Evolutionary conservation across 257 asterid genomes (phyloP), one percentile per base, ranked within the genome.

Genomic region (Scutellaria barbata): DNA sequence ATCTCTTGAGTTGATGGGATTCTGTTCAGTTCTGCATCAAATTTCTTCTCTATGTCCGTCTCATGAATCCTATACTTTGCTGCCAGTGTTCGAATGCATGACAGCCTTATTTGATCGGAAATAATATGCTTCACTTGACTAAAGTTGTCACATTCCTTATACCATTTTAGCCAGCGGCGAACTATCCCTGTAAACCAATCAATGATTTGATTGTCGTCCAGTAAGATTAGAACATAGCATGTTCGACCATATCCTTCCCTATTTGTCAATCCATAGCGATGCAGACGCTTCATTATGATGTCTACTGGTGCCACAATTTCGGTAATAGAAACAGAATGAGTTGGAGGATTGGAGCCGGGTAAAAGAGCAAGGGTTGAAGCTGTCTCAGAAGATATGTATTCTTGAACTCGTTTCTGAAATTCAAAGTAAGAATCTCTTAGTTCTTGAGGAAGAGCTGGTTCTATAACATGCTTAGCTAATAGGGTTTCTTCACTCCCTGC

Each of bases 161-260:
- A 88, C 98, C 99, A 94, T 80, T 88, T 87, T 60, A 86, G 83
- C 95, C 92, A 92, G 53, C 98, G 85, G 37, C 39, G 64, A 51
- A 83, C 92, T 78, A 94, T 64, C 65, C 99, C 99, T 10, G 92
- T 73, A 82, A 85, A 91, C 97, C 97, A 94, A 73, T 83, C 86
- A 33, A 94, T 74, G 11, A 94, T 94, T 63, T 84, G 95, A 85
- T 72, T 42, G 48, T 82, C 89, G 18, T 91, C 98, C 35, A 82
- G 86, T 76, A 94, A 74, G 66, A 94, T 71, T 18, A 94, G 85
- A 22, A 77, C 46, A 66, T 89, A 83, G 71, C 96, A 91, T 5
- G 91, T 66, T 1, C 85, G 86, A 6, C 89, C 89, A 40, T 78
- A 71, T 60, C 96, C 97, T 71, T 84, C 84, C 51, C 80, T 33